Conservation (phyloP, 1,139 yeast genomes). For the Pneumocystis carinii region DNA sequence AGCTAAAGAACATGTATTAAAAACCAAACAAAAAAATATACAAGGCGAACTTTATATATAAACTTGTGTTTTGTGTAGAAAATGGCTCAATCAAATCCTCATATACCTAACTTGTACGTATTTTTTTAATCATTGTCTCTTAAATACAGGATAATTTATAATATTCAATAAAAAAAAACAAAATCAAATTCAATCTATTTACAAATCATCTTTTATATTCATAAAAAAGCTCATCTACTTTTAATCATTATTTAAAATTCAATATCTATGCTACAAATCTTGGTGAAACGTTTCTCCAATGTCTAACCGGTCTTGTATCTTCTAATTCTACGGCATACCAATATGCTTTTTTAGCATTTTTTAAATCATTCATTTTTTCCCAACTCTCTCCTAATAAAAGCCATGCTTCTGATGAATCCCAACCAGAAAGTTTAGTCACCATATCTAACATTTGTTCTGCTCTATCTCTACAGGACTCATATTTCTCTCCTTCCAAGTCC, state of each 20-base stretch:
- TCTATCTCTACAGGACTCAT: not conserved
- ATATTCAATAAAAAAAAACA: not conserved
- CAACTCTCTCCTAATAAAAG: not conserved
- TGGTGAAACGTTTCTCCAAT: not conserved
- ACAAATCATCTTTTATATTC: not conserved
- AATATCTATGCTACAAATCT: not conserved
- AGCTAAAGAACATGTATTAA: slow-evolving; percentile 92
- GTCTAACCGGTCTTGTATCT: not conserved
- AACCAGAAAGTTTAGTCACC: not conserved
- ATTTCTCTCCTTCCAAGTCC: not conserved
- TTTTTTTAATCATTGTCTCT: not conserved
- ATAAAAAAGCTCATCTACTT: not conserved
- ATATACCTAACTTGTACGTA: not conserved
- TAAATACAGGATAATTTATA: too few species aligned
- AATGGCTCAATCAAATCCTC: too few species aligned
- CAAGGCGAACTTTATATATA: slow-evolving; percentile 86
- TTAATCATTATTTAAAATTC: not conserved
- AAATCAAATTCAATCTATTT: not conserved
- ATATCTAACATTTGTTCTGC: not conserved
- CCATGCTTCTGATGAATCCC: not conserved
- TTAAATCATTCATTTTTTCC: not conserved
- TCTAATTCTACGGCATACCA: not conserved
- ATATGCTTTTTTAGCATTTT: not conserved
- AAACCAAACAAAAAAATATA: slow-evolving; percentile 93
- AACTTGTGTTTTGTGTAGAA: not conserved